Evolutionary conservation across 257 asterid species (phyloP).

Genomic region (Cinchona pubescens): DNA sequence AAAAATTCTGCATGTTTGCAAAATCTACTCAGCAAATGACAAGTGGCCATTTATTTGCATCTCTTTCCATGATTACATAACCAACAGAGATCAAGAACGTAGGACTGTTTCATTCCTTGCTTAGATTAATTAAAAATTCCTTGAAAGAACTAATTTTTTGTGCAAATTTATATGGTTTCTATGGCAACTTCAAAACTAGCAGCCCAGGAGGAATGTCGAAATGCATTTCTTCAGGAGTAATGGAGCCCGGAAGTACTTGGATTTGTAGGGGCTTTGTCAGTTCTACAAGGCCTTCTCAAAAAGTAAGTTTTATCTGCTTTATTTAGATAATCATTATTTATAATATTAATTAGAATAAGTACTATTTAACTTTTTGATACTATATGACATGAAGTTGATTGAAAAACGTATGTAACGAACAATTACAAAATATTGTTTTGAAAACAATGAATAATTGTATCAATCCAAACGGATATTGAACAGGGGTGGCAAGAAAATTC

Average conservation of each 20-base stretch:
- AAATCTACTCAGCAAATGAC: background rate
- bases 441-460: too few species aligned
- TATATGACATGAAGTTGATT: too few species aligned
- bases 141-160: background rate
- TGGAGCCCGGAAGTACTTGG: constrained; percentile 28
- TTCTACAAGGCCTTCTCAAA: constrained; percentile 43
- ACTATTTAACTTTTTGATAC: too few species aligned
- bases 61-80: background rate
- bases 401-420: too few species aligned
- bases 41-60: background rate
- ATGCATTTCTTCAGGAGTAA: constrained; percentile 26
- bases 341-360: too few species aligned
- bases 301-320: constrained; percentile 35
- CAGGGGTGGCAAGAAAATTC: too few species aligned
- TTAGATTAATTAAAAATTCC: too few species aligned
- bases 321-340: too few species aligned
- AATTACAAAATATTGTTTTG: too few species aligned
- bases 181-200: constrained; percentile 33
- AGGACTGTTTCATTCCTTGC: constrained; percentile 1
- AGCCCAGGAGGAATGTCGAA: constrained; percentile 19
- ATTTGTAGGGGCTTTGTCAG: constrained; percentile 46
- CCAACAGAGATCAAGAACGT: background rate
- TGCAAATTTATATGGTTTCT: background rate
- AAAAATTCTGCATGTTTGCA: background rate
- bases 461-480: too few species aligned